phyloP scores from a whole-genome alignment of 2,329 filamentous ascomycete species.

The Fonsecaea nubica region DNA sequence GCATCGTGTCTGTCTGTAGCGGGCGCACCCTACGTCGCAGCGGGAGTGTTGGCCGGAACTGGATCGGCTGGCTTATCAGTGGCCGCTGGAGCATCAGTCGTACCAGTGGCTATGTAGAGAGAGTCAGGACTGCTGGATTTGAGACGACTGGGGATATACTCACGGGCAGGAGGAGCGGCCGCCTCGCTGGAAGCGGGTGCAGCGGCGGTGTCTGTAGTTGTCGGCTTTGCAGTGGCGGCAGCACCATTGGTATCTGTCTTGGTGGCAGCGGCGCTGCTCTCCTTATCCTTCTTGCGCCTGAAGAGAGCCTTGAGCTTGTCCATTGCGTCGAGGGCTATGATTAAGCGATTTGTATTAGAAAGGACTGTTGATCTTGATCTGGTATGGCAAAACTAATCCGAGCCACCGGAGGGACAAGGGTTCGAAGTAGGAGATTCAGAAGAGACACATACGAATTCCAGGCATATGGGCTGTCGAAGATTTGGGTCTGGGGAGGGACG shows the following conservation, averaged over 20 bases:
- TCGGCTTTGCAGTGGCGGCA: constrained; percentile 32
- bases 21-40: constrained; percentile 25
- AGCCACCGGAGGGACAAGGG: constrained; percentile 3
- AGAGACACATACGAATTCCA: constrained; percentile 38
- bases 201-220: constrained; percentile 30
- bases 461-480: constrained; percentile 32
- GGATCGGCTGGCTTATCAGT: constrained; percentile 27
- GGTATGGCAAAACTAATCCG: constrained; percentile 11
- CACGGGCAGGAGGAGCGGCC: constrained; percentile 34
- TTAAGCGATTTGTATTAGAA: constrained; percentile 27
- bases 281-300: constrained; percentile 37
- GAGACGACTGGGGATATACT: constrained; percentile 16
- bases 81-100: constrained; percentile 24
- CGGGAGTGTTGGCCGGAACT: constrained; percentile 28
- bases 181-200: constrained; percentile 35
- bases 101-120: constrained; percentile 32
- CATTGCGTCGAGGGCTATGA: constrained; percentile 38
- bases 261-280: constrained; percentile 26
- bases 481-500: constrained; percentile 20
- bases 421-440: constrained; percentile 15
- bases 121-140: neutral
- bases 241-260: constrained; percentile 31
- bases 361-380: constrained; percentile 7
- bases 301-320: constrained; percentile 41
- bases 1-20: constrained; percentile 6